phyloP scores from a whole-genome alignment of 2,329 filamentous ascomycete genomes.

The Chaetomiaceae sp. region DNA sequence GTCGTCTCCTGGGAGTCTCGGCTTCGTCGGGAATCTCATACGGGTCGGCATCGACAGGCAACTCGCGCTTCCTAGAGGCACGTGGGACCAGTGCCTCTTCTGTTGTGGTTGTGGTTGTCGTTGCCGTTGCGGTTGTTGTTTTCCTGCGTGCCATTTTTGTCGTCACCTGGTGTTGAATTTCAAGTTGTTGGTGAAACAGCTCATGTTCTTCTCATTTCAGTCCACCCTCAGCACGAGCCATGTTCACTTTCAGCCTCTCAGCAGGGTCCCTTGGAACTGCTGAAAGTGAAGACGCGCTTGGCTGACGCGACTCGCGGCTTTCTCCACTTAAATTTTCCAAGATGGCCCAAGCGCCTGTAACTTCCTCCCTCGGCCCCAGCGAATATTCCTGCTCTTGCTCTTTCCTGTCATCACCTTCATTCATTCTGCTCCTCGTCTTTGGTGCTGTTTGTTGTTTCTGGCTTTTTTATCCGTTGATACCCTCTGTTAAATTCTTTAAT shows the following conservation, averaged over 20 bases:
- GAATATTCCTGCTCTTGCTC: too few species aligned
- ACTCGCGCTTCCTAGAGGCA: conserved; percentile 17
- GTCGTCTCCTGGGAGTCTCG: conserved; percentile 18
- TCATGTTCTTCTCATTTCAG: conserved; percentile 5
- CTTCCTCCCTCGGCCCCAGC: conserved; percentile 1
- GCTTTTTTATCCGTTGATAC: background rate
- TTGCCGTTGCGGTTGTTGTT: conserved; percentile 13
- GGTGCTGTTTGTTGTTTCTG: background rate
- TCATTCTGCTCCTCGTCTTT: too few species aligned
- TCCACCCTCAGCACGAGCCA: too few species aligned
- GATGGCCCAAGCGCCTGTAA: conserved; percentile 15
- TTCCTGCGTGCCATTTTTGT: conserved; percentile 22
- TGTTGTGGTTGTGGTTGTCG: conserved; percentile 19
- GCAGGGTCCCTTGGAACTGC: too few species aligned
- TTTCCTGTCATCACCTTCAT: too few species aligned
- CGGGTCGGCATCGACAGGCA: conserved; percentile 22
- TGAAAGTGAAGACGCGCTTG: conserved; percentile 13
- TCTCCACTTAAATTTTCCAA: conserved; percentile 8
- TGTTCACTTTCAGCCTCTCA: too few species aligned
- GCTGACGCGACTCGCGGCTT: conserved; percentile 18
- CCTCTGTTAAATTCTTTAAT: too few species aligned
- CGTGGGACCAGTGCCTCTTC: conserved; percentile 11
- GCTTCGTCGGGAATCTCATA: conserved; percentile 26
- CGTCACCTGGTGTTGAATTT: background rate
- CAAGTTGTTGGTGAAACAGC: background rate